phyloP scores from a whole-genome alignment of 192 early-diverging fungal species.

The Allomyces macrogynus region DNA sequence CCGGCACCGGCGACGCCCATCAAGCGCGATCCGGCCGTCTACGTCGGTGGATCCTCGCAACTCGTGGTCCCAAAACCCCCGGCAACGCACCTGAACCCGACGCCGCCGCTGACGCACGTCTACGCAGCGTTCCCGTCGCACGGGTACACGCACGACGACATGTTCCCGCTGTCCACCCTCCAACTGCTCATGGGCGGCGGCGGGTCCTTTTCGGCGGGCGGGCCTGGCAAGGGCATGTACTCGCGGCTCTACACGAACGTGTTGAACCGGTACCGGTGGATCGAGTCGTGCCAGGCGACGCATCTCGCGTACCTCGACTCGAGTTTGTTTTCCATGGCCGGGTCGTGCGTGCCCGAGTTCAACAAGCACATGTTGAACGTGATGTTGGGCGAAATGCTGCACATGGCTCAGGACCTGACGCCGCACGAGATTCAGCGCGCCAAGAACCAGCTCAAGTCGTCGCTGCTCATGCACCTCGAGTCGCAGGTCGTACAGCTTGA shows the following conservation, averaged over 20 bases:
- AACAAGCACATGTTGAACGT: constrained; percentile 57
- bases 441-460: constrained; percentile 88
- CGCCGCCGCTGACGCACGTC: constrained; percentile 59
- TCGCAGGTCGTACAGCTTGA: constrained; percentile 82
- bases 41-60: constrained; percentile 1
- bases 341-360: constrained; percentile 58
- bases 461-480: constrained; percentile 85
- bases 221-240: constrained; percentile 98
- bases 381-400: constrained; percentile 60
- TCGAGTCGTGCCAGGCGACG: constrained; percentile 83
- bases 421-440: constrained; percentile 54
- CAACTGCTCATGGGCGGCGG: constrained; percentile 86
- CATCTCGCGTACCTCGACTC: constrained; percentile 80
- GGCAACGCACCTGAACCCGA: constrained; percentile 22
- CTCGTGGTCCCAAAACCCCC: constrained; percentile 1
- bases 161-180: constrained; percentile 78
- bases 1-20: constrained; percentile 2
- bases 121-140: constrained; percentile 76
- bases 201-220: constrained; percentile 88
- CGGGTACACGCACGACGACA: constrained; percentile 62
- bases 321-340: constrained; percentile 71
- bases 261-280: constrained; percentile 80
- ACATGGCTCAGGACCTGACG: constrained; percentile 37
- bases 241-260: constrained; percentile 88
- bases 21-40: constrained; percentile 2